Evolutionary conservation across 139 green algal genomes (phyloP).

Genomic region (Picochlorum sp.): DNA sequence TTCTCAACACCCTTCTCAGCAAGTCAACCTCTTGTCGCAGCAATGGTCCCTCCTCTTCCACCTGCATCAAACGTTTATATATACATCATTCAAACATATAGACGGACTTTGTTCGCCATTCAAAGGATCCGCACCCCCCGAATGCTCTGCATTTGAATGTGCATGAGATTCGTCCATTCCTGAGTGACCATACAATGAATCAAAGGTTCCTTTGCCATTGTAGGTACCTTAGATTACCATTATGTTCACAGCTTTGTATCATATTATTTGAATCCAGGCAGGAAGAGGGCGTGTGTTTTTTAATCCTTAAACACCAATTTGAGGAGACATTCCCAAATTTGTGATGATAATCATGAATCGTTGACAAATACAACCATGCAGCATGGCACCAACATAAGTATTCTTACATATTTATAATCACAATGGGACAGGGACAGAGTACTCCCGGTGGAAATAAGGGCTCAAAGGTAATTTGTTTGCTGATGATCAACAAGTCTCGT

Average conservation of each 20-base stretch:
- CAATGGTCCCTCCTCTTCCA: background rate
- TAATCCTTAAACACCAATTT: no score
- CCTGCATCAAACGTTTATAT: background rate
- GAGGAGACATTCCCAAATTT: no score
- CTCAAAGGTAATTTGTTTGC: conserved; percentile 1
- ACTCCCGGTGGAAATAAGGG: background rate
- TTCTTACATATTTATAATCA: background rate
- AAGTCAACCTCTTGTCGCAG: background rate
- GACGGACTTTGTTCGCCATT: background rate
- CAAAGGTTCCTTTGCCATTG: no score
- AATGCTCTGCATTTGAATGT: no score
- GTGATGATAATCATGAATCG: background rate
- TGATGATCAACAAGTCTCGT: background rate
- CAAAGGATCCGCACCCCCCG: no score
- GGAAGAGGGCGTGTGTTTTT: no score
- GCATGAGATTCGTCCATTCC: no score
- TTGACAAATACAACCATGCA: background rate
- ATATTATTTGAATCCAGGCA: no score
- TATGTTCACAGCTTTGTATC: no score
- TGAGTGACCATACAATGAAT: no score
- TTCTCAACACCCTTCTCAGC: background rate
- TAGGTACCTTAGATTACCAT: no score
- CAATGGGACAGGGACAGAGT: conserved; percentile 13
- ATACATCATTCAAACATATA: background rate
- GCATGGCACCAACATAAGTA: background rate